These are phyloP conservation scores for Penicillium fuscoglaucum DNA, from an alignment of 2,329 filamentous ascomycete species.

Conservation along the genomic window DNA sequence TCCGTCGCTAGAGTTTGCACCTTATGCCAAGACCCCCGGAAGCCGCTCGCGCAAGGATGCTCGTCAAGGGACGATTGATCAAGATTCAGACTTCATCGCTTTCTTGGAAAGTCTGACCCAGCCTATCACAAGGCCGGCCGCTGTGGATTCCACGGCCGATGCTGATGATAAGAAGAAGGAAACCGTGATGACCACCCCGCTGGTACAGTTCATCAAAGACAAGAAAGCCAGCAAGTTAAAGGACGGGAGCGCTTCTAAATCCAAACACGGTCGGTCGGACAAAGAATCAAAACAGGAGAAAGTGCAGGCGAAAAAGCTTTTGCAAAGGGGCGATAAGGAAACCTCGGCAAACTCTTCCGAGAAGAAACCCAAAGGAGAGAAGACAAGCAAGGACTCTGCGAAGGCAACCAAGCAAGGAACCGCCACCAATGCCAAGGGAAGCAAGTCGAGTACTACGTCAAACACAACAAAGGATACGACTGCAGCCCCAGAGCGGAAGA, in stretches of 20 bases:
- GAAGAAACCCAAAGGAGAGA: conserved; percentile 52
- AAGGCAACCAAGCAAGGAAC: conserved; percentile 52
- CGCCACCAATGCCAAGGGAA: conserved; percentile 35
- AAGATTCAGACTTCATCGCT: conserved; percentile 91
- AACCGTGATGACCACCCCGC: conserved; percentile 77
- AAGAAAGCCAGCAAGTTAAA: conserved; percentile 82
- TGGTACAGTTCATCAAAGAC: conserved; percentile 87
- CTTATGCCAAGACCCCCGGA: conserved; percentile 79
- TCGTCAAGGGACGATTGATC: conserved; percentile 91
- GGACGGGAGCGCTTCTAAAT: conserved; percentile 52
- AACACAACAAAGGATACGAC: conserved; percentile 29
- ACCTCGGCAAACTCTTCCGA: conserved; percentile 29
- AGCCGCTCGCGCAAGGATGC: conserved; percentile 74
- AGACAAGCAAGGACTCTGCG: conserved; percentile 61
- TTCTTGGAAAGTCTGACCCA: conserved; percentile 88
- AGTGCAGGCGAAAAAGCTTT: conserved; percentile 44
- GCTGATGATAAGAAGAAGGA: conserved; percentile 55
- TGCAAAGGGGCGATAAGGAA: conserved; percentile 43
- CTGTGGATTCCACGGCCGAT: conserved; percentile 50
- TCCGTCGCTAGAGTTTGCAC: conserved; percentile 76
- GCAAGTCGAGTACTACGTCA: conserved; percentile 36
- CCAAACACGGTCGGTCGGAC: conserved; percentile 43
- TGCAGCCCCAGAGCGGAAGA: conserved; percentile 49
- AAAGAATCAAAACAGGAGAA: conserved; percentile 45
- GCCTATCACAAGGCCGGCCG: conserved; percentile 57